phyloP scores from a whole-genome alignment of 2,329 filamentous ascomycete species.

The Neonectria punicea region DNA sequence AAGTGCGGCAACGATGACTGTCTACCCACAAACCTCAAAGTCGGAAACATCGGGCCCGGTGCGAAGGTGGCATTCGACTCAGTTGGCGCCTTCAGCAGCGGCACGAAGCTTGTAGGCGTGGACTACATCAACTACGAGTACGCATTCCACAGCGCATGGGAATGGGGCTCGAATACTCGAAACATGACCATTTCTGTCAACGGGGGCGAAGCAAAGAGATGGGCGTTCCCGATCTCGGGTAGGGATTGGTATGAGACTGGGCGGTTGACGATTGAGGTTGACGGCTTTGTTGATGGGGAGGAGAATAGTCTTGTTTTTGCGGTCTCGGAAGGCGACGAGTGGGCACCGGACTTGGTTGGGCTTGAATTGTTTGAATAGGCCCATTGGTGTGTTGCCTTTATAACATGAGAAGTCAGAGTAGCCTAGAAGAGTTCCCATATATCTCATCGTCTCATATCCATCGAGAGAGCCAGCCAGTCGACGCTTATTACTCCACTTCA shows the following conservation, averaged over 20 bases:
- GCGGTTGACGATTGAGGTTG: conserved; percentile 55
- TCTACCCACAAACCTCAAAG: conserved; percentile 55
- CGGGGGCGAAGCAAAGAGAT: conserved; percentile 51
- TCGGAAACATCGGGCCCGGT: conserved; percentile 50
- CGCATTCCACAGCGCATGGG: conserved; percentile 53
- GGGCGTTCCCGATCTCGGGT: conserved; percentile 62
- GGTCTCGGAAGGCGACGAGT: conserved; percentile 37
- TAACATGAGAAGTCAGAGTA: background rate
- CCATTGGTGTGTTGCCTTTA: background rate
- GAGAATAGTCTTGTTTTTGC: conserved; percentile 52
- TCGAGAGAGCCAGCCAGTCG: background rate
- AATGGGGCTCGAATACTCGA: conserved; percentile 57
- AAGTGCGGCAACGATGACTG: conserved; percentile 54
- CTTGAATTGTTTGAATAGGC: conserved; percentile 45
- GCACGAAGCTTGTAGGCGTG: conserved; percentile 55
- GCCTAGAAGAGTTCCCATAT: background rate
- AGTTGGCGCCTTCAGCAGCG: conserved; percentile 43
- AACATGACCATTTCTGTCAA: conserved; percentile 64
- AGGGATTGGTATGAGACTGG: conserved; percentile 62
- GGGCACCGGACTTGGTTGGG: conserved; percentile 57
- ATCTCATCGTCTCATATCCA: background rate
- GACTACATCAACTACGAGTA: conserved; percentile 66
- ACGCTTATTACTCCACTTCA: background rate
- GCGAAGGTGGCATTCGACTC: conserved; percentile 50
- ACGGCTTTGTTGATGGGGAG: conserved; percentile 55